Conservation (phyloP, 2,329 filamentous ascomycete genomes). For the Harringtonia aguacate region DNA sequence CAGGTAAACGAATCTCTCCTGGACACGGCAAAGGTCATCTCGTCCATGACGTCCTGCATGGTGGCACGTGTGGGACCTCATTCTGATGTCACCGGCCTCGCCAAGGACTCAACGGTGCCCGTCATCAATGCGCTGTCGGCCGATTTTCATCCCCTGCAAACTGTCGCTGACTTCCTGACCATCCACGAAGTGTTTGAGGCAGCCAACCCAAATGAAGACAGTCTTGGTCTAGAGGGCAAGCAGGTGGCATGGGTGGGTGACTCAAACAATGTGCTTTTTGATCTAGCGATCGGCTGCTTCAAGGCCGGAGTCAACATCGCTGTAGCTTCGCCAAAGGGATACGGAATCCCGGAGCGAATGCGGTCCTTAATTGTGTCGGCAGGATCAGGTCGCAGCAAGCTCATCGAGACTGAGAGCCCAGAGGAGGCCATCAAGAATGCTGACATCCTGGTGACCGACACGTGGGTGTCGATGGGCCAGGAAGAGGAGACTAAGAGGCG, state of each 20-base stretch:
- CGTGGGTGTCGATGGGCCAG: conserved; percentile 98
- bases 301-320: conserved; percentile 82
- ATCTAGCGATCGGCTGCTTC: conserved; percentile 75
- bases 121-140: conserved; percentile 85
- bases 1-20: conserved; percentile 88
- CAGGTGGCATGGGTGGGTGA: conserved; percentile 96
- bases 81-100: conserved; percentile 60
- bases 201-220: conserved; percentile 20
- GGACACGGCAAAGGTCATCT: conserved; percentile 85
- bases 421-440: conserved; percentile 79
- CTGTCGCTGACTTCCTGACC: conserved; percentile 87
- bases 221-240: conserved; percentile 64
- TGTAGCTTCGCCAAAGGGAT: conserved; percentile 78
- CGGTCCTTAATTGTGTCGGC: conserved; percentile 58
- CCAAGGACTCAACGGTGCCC: conserved; percentile 63
- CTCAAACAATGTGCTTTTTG: conserved; percentile 93
- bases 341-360: conserved; percentile 70
- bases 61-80: conserved; percentile 71
- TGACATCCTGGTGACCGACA: conserved; percentile 89
- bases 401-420: conserved; percentile 67
- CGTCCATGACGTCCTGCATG: conserved; percentile 82
- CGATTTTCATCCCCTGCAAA: conserved; percentile 88
- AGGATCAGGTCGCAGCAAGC: conserved; percentile 39
- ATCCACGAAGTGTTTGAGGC: conserved; percentile 67
- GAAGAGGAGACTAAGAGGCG: conserved; percentile 73